Conservation (phyloP, 768 basidiomycete genomes). For the Suillus discolor region DNA sequence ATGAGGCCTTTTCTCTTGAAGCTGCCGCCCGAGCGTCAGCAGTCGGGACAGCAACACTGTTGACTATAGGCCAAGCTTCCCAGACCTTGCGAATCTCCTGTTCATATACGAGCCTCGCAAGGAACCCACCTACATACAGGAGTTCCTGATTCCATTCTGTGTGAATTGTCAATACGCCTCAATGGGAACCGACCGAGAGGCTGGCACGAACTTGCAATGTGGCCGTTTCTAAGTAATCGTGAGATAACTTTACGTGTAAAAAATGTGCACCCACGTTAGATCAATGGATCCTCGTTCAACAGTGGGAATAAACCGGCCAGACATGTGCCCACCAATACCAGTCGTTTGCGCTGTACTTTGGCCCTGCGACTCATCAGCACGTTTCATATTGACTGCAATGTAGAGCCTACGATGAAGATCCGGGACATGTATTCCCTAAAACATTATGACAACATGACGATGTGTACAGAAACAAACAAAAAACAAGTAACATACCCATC, state of each 20-base stretch:
- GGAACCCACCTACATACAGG: slow-evolving; percentile 77
- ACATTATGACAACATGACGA: slow-evolving; percentile 17
- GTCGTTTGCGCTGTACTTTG: slow-evolving; percentile 92
- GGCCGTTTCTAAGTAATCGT: slow-evolving; percentile 61
- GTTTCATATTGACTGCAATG: neutral
- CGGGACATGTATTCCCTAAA: slow-evolving; percentile 52
- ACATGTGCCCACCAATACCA: slow-evolving; percentile 63
- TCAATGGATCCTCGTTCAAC: slow-evolving; percentile 94
- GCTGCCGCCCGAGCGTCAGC: neutral
- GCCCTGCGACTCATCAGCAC: slow-evolving; percentile 47
- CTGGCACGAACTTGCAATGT: slow-evolving; percentile 64
- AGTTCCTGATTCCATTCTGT: slow-evolving; percentile 91
- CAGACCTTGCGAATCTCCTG: slow-evolving; percentile 65
- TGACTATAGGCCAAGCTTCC: slow-evolving; percentile 26
- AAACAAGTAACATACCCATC: slow-evolving; percentile 54
- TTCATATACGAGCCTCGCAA: slow-evolving; percentile 84
- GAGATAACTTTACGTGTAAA: slow-evolving; percentile 1
- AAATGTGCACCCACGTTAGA: slow-evolving; percentile 58
- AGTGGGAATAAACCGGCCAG: slow-evolving; percentile 90
- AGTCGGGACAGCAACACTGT: neutral
- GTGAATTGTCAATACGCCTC: neutral
- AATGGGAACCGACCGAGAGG: neutral
- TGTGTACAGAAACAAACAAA: neutral
- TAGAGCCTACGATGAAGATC: slow-evolving; percentile 68
- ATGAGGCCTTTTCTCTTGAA: slow-evolving; percentile 45